These are phyloP conservation scores for Candida maris DNA, from an alignment of 805 yeast species.

Conservation along the genomic window DNA sequence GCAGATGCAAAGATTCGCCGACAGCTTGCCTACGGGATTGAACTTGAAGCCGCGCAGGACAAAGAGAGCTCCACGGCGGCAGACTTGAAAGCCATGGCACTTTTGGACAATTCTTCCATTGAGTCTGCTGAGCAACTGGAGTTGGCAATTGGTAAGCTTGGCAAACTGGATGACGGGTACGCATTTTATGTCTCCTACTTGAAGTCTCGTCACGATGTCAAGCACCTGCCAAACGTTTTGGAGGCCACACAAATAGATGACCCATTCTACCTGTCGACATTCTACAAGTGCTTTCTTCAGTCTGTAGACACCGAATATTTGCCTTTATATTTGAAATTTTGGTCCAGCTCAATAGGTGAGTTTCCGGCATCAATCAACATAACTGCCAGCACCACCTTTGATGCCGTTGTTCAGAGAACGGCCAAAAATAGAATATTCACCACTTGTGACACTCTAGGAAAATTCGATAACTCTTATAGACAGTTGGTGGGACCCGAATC, in stretches of 20 bases:
- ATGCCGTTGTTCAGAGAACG: neutral
- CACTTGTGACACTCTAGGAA: slow-evolving; percentile 5
- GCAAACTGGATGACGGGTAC: slow-evolving; percentile 3
- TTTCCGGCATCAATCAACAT: slow-evolving; percentile 24
- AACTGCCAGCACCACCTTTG: neutral
- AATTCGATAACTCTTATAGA: slow-evolving; percentile 5
- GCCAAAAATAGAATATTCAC: neutral
- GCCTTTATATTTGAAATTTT: slow-evolving; percentile 8
- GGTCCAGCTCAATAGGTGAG: slow-evolving; percentile 8
- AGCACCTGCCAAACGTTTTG: neutral
- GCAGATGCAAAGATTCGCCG: neutral
- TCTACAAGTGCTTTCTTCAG: slow-evolving; percentile 6
- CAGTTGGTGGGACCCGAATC: slow-evolving; percentile 4
- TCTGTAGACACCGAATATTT: slow-evolving; percentile 8
- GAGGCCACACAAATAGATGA: neutral
- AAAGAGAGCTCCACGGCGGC: neutral
- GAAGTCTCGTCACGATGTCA: neutral
- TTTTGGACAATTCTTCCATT: neutral
- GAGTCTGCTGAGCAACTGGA: neutral
- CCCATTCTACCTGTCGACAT: slow-evolving; percentile 7
- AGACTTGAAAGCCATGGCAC: neutral
- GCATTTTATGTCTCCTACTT: neutral
- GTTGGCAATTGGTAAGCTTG: slow-evolving; percentile 10
- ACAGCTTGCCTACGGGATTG: slow-evolving; percentile 1
- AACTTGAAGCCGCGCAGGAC: neutral